Base-by-base conservation (phyloP, 495 filamentous ascomycete genomes). In the Aspergillus baeticus region DNA sequence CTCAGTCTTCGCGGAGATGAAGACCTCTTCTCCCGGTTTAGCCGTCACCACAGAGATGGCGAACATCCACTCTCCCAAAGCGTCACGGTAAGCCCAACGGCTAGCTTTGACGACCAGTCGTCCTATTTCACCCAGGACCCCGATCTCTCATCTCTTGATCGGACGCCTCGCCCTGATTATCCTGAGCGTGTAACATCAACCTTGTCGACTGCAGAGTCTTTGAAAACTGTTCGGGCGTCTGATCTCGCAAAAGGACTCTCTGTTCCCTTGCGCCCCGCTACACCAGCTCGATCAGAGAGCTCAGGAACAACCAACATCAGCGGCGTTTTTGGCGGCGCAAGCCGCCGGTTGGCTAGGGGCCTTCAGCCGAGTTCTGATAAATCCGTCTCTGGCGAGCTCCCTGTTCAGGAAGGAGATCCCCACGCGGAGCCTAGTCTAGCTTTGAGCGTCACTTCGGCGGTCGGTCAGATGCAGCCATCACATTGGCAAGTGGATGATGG, bases 41-140 rank as follows among this genome's bases (percentile, higher is more conserved):
- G 59, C 33, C 78, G 76, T 46, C 69, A 77, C 20, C 74, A 77
- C 26, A 66, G 65, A 55, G 81, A 82, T 61, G 66, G 72, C 23
- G 88, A 91, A 35, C 91, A 95, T 66, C 91, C 91, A 15, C 69
- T 95, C n/a, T 86, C 90, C 8, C 87, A 90, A 58, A 95, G 90
- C 60, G 83, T 90, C 29, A 86, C 85, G 29, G 90, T 84, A 15
- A 90, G 85, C 66, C 91, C 91, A 0, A 82, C 86, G 2, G 52
- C 77, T 47, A 50, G 34, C 34, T 11, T 21, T 15, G 63, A 75
- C 60, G 53, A 72, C 51, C 61, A 65, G 57, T 38, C 73, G 65
- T 75, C 73, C 60, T 74, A 79, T 64, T 76, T 76, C 65, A 63
- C 64, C 35, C 57, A 73, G 57, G 63, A 71, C 52, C 59, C 57